Conservation (phyloP, 2,329 filamentous ascomycete species). For the Teratosphaeria destructans region DNA sequence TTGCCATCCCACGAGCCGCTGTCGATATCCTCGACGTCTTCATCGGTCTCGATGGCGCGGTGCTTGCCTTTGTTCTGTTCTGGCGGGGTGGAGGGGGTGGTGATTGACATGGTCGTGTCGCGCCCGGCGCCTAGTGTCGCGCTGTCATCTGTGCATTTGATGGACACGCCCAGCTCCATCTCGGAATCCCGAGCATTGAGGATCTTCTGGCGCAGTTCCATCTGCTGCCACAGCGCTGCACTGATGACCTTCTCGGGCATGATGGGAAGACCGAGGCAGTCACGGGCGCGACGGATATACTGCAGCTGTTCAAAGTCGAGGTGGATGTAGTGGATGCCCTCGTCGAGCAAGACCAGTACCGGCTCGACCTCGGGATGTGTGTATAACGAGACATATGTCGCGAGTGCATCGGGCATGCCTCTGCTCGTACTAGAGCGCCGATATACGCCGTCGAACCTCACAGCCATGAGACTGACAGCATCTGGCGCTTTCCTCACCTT, state of each 20-base stretch:
- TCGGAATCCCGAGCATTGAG: conserved; percentile 41
- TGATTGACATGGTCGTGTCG: conserved; percentile 21
- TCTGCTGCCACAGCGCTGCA: conserved; percentile 48
- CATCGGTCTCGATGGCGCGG: conserved; percentile 17
- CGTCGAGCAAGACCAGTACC: conserved; percentile 45
- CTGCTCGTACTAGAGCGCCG: conserved; percentile 33
- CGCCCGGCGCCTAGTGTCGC: conserved; percentile 6
- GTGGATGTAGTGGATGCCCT: conserved; percentile 51
- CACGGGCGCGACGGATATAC: conserved; percentile 41
- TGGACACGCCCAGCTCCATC: conserved; percentile 44
- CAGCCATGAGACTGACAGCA: conserved; percentile 38
- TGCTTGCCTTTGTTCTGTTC: conserved; percentile 35
- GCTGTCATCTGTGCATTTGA: conserved; percentile 29
- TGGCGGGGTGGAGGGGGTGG: conserved; percentile 10
- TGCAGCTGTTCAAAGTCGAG: conserved; percentile 49
- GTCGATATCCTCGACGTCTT: conserved; percentile 16
- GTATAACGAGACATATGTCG: conserved; percentile 42
- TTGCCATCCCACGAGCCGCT: conserved; percentile 46
- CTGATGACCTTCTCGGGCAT: conserved; percentile 46
- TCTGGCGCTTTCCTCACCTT: conserved; percentile 37
- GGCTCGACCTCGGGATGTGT: conserved; percentile 45
- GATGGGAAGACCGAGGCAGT: conserved; percentile 44
- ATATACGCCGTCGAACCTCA: conserved; percentile 44
- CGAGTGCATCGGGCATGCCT: conserved; percentile 35
- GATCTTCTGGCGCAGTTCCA: conserved; percentile 46